A percentile compares a stretch with the other conserved stretches of the same genome.
phyloP scores from a whole-genome alignment of 805 yeast species.

The Wickerhamomyces bisporus region DNA sequence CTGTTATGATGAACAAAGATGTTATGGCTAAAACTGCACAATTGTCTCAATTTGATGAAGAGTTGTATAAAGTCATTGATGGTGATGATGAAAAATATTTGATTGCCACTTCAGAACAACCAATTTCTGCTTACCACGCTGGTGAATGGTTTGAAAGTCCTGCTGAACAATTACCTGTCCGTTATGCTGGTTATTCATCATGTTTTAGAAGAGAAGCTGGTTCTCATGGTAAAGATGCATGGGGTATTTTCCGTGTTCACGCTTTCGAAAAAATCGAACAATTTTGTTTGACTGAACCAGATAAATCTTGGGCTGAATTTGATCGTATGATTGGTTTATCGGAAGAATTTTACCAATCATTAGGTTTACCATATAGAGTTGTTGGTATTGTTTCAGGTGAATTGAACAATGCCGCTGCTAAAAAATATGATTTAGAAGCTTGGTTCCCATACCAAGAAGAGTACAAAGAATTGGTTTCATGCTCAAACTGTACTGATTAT shows the following conservation, averaged over 20 bases:
- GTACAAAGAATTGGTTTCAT: constrained; percentile 95
- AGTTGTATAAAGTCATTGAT: constrained; percentile 91
- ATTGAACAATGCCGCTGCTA: constrained; percentile 98
- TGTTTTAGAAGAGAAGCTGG: constrained; percentile 99
- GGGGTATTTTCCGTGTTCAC: constrained; percentile 99
- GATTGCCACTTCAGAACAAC: constrained; percentile 98
- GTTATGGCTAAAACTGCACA: constrained; percentile 99
- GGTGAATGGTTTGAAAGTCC: constrained; percentile 99
- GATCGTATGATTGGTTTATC: constrained; percentile 89
- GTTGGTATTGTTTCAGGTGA: constrained; percentile 98
- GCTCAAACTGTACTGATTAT: constrained; percentile 99
- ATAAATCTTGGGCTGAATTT: constrained; percentile 95
- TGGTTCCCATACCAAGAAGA: constrained; percentile 99
- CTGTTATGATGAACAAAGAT: constrained; percentile 99
- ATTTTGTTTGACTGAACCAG: constrained; percentile 94
- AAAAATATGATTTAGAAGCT: constrained; percentile 97
- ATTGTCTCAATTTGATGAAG: constrained; percentile 96
- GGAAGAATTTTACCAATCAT: constrained; percentile 89
- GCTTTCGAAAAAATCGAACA: constrained; percentile 98
- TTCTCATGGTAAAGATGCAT: constrained; percentile 98
- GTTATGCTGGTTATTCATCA: constrained; percentile 96
- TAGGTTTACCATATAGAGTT: constrained; percentile 92
- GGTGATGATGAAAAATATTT: constrained; percentile 97
- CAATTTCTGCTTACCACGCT: constrained; percentile 95
- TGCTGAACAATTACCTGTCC: constrained; percentile 89